phyloP scores from a whole-genome alignment of 306 rosid species.

The Castanospermum australe region DNA sequence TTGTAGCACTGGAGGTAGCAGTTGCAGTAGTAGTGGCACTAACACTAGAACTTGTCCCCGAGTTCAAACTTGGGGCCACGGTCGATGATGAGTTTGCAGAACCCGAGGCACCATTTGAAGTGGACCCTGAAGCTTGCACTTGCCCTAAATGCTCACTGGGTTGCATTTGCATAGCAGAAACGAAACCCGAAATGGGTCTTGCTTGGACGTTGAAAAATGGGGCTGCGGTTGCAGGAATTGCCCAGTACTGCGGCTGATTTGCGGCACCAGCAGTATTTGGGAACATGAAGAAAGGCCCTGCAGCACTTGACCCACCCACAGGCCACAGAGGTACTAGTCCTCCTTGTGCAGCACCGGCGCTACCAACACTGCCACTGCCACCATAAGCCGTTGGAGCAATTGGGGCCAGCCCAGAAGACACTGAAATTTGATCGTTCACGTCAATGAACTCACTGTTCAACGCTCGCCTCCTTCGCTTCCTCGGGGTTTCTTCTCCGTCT shows the following conservation, averaged over 20 bases:
- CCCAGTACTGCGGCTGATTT: constrained; percentile 70
- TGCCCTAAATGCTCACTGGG: constrained; percentile 32
- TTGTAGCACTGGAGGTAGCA: not conserved
- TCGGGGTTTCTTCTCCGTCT: constrained; percentile 42
- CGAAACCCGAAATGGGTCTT: constrained; percentile 65
- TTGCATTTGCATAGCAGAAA: constrained; percentile 46
- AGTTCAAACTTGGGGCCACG: constrained; percentile 43
- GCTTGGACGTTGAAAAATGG: constrained; percentile 52
- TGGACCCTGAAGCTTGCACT: constrained; percentile 18
- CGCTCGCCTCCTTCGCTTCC: constrained; percentile 48
- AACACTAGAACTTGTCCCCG: constrained; percentile 17
- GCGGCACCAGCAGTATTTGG: constrained; percentile 33
- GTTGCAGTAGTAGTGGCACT: constrained; percentile 14
- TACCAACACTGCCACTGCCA: not conserved
- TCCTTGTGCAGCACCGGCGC: constrained; percentile 21
- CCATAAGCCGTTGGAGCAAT: constrained; percentile 41
- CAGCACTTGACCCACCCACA: constrained; percentile 23
- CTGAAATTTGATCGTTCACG: constrained; percentile 45
- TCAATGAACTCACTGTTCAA: constrained; percentile 55
- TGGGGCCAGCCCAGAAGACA: constrained; percentile 71
- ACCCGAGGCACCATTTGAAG: constrained; percentile 24
- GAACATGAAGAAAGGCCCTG: constrained; percentile 71
- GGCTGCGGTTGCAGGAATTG: constrained; percentile 51
- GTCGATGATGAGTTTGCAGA: constrained; percentile 40
- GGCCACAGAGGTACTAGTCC: constrained; percentile 66